Percentiles rank a stretch among this genome's conserved stretches.
These are phyloP conservation scores for Bruguiera sexangula DNA, from an alignment of 345 rosid species.

Conservation along the genomic window DNA sequence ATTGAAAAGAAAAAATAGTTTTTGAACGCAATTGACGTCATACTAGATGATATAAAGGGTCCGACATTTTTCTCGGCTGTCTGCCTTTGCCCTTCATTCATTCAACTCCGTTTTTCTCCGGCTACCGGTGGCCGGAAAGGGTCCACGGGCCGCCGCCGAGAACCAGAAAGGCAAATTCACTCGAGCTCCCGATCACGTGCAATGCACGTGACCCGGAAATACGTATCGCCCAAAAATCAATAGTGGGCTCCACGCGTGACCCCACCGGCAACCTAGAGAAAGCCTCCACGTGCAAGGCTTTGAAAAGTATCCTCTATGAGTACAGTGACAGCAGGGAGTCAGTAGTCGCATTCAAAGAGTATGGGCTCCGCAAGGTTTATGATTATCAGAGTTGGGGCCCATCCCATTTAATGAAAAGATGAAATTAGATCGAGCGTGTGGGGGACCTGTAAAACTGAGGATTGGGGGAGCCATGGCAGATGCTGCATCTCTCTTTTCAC, in stretches of 20 bases:
- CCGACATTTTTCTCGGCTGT: no score
- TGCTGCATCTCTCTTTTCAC: background rate
- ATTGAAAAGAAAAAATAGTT: no score
- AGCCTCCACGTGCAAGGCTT: constrained; percentile 15
- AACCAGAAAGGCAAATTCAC: background rate
- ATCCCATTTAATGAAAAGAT: background rate
- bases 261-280: constrained; percentile 1
- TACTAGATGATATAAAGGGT: no score
- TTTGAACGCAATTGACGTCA: no score
- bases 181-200: constrained; percentile 15
- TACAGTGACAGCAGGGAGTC: background rate
- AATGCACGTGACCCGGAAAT: constrained; percentile 20
- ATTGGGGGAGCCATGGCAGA: constrained; percentile 17
- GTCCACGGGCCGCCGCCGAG: background rate
- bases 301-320: constrained; percentile 16
- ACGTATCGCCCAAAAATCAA: constrained; percentile 4
- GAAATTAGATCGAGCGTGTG: background rate
- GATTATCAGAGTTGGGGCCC: constrained; percentile 5
- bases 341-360: constrained; percentile 21
- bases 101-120: background rate
- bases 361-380: constrained; percentile 2
- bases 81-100: no score
- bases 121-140: background rate
- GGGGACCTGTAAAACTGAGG: constrained; percentile 14
- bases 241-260: constrained; percentile 5